These are phyloP conservation scores for Sugiyamaella sp. DNA, from an alignment of 1,139 yeast genomes.

Conservation along the genomic window DNA sequence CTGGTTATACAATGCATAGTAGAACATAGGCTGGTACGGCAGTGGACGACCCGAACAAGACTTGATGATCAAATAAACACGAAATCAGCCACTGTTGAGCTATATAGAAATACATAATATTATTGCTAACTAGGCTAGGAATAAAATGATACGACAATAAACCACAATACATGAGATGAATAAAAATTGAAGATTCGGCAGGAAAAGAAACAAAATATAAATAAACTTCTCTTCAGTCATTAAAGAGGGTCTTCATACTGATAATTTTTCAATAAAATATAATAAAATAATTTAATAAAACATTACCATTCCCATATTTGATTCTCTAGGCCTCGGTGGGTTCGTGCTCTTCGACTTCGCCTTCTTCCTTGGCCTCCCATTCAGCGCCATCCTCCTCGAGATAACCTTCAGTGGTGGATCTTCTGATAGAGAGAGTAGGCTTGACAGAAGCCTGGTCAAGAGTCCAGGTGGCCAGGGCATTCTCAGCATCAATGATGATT, in stretches of 20 bases:
- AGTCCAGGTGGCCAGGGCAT: constrained; percentile 95
- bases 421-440: constrained; percentile 90
- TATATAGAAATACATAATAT: constrained; percentile 21
- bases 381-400: constrained; percentile 61
- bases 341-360: constrained; percentile 27
- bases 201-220: constrained; percentile 13
- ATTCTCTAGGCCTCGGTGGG: constrained; percentile 18
- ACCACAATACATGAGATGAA: constrained; percentile 17
- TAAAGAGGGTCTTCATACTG: not conserved
- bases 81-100: constrained; percentile 14
- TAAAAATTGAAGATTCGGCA: constrained; percentile 18
- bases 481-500: constrained; percentile 95
- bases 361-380: constrained; percentile 49
- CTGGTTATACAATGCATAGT: no score
- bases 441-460: constrained; percentile 92
- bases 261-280: constrained; percentile 15
- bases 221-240: constrained; percentile 12
- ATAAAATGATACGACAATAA: constrained; percentile 18
- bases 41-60: no score
- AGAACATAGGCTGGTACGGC: no score
- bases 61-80: not conserved
- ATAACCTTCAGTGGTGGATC: constrained; percentile 62
- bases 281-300: constrained; percentile 17
- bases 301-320: constrained; percentile 5
- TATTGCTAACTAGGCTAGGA: constrained; percentile 15